phyloP scores from a whole-genome alignment of 257 asterid genomes.

The Solanum piurae region DNA sequence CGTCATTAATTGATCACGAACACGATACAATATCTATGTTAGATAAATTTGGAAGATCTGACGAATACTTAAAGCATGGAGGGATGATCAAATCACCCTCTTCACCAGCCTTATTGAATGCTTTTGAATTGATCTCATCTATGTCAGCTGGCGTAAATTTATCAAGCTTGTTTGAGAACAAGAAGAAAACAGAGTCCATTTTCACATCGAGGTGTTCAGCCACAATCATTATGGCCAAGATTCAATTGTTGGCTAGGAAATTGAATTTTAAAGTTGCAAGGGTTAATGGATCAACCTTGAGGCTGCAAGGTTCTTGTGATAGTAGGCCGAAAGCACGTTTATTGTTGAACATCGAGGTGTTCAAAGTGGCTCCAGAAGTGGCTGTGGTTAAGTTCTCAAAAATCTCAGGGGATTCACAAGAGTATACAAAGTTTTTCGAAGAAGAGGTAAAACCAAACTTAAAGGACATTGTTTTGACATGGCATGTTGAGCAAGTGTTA shows the following conservation, averaged over 20 bases:
- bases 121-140: conserved; percentile 29
- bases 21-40: conserved; percentile 13
- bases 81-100: conserved; percentile 16
- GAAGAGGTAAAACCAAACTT: conserved; percentile 27
- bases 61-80: conserved; percentile 6
- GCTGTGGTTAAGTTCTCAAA: conserved; percentile 36
- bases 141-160: conserved; percentile 21
- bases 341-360: conserved; percentile 19
- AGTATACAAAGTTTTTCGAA: conserved; percentile 27
- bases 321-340: background rate
- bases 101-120: conserved; percentile 27
- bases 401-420: conserved; percentile 28
- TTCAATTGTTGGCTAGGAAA: conserved; percentile 17
- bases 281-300: conserved; percentile 20
- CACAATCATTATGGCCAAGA: conserved; percentile 17
- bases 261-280: conserved; percentile 16
- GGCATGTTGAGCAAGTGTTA: conserved; percentile 17
- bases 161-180: conserved; percentile 15
- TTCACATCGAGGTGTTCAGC: conserved; percentile 27
- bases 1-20: background rate
- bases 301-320: conserved; percentile 7
- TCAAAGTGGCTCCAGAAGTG: conserved; percentile 41
- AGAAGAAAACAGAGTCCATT: conserved; percentile 11
- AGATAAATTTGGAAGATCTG: conserved; percentile 13
- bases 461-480: conserved; percentile 33